Evolutionary conservation across 2,329 filamentous ascomycete species (phyloP).

Genomic region (Thielaviopsis ethacetica): DNA sequence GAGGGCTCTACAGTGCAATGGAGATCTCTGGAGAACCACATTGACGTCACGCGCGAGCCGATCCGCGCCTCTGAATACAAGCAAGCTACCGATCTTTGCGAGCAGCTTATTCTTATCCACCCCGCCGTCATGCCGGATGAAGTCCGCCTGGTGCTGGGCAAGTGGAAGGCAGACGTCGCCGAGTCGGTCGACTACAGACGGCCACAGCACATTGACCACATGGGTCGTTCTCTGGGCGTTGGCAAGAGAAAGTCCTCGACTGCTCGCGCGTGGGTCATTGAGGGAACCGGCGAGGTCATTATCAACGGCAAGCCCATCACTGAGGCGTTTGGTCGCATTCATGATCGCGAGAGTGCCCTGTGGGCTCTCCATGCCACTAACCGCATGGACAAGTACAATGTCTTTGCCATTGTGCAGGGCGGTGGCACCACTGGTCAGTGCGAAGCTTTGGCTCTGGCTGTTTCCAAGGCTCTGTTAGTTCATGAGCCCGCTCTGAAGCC

Average conservation of each 20-base stretch:
- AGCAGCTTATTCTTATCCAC: slow-evolving; percentile 72
- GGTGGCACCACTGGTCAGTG: slow-evolving; percentile 92
- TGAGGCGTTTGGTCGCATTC: slow-evolving; percentile 69
- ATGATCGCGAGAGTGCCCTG: slow-evolving; percentile 85
- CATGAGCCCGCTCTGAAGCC: slow-evolving; percentile 90
- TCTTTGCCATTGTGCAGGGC: slow-evolving; percentile 71
- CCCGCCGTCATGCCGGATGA: slow-evolving; percentile 24
- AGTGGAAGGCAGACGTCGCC: slow-evolving; percentile 12
- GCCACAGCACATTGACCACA: slow-evolving; percentile 44
- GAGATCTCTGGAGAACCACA: slow-evolving; percentile 65
- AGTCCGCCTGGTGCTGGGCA: slow-evolving; percentile 10
- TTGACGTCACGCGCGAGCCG: slow-evolving; percentile 50
- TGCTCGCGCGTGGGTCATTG: slow-evolving; percentile 75
- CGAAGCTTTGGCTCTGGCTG: slow-evolving; percentile 78
- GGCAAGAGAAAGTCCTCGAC: slow-evolving; percentile 78
- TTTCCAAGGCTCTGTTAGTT: slow-evolving; percentile 72
- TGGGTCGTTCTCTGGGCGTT: slow-evolving; percentile 62
- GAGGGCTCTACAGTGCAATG: slow-evolving; percentile 51
- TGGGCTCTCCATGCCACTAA: slow-evolving; percentile 78
- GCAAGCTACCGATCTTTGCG: slow-evolving; percentile 57
- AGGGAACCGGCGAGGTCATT: slow-evolving; percentile 78
- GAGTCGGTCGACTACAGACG: slow-evolving; percentile 7
- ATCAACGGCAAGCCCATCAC: slow-evolving; percentile 80
- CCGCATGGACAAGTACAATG: slow-evolving; percentile 88
- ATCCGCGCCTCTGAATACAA: slow-evolving; percentile 66